Percentiles rank a stretch among this genome's conserved stretches.
Conservation (phyloP, 2,329 filamentous ascomycete species). For the Trichophyton equinum region DNA sequence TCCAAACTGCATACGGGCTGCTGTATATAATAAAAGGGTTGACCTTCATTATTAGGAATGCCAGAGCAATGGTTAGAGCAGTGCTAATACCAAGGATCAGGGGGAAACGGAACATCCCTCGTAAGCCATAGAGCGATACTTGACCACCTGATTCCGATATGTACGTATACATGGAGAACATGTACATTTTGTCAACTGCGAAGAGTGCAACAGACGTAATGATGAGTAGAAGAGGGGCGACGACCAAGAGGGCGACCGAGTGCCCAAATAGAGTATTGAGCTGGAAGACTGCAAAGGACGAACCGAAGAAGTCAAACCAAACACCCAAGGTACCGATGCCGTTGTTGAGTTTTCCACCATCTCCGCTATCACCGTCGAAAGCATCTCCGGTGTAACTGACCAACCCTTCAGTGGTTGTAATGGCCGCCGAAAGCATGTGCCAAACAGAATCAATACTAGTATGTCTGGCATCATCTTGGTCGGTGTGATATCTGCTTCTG, state of each 20-base stretch:
- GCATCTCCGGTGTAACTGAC: conserved; percentile 53
- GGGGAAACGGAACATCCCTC: conserved; percentile 74
- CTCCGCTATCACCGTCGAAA: conserved; percentile 50
- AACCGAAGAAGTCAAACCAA: conserved; percentile 90
- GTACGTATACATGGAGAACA: conserved; percentile 57
- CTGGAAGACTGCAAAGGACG: conserved; percentile 62
- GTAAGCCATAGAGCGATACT: conserved; percentile 59
- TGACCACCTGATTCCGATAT: conserved; percentile 49
- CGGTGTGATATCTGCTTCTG: conserved; percentile 76
- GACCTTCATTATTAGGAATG: conserved; percentile 64
- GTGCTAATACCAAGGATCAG: conserved; percentile 58
- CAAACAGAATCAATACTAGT: conserved; percentile 56
- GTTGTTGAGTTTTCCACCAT: conserved; percentile 51
- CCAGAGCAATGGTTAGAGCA: conserved; percentile 56
- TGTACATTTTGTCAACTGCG: conserved; percentile 71
- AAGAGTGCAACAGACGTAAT: conserved; percentile 56
- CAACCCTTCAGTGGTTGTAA: conserved; percentile 61
- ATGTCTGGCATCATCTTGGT: conserved; percentile 73
- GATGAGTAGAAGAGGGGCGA: conserved; percentile 61
- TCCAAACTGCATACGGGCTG: conserved; percentile 76
- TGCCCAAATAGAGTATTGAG: conserved; percentile 78
- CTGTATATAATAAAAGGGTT: conserved; percentile 90
- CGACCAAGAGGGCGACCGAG: conserved; percentile 70
- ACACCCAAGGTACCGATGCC: conserved; percentile 59
- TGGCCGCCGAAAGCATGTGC: conserved; percentile 85